Evolutionary conservation across 345 rosid species (phyloP).

Genomic region (Aquilaria sinensis): DNA sequence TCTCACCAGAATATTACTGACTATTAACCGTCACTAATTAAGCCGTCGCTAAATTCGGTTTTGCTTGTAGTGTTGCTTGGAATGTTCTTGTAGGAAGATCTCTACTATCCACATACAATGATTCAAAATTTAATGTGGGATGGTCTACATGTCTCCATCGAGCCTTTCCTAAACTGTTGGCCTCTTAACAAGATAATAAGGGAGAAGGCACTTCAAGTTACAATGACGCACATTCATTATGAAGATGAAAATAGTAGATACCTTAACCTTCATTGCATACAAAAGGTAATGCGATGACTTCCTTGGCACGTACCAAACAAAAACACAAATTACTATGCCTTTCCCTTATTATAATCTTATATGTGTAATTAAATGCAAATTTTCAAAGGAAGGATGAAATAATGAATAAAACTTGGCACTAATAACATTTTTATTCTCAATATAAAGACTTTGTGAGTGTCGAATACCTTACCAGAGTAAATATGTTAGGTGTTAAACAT

Average conservation of each 20-base stretch:
- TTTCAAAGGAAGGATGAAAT: too few species aligned
- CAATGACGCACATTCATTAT: constrained; percentile 56
- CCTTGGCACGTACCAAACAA: neutral
- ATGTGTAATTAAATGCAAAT: too few species aligned
- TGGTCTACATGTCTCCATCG: constrained; percentile 31
- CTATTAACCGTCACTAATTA: too few species aligned
- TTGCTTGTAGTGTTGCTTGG: too few species aligned
- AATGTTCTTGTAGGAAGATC: constrained; percentile 32
- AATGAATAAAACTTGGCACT: too few species aligned
- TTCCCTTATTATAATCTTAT: too few species aligned
- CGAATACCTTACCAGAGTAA: too few species aligned
- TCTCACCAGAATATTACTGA: too few species aligned
- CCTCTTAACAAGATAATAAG: constrained; percentile 41
- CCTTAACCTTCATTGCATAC: constrained; percentile 46
- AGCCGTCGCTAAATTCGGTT: too few species aligned
- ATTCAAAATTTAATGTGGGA: constrained; percentile 54
- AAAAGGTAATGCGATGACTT: constrained; percentile 31
- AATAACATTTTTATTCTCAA: too few species aligned
- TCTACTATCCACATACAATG: constrained; percentile 44
- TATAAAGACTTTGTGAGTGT: too few species aligned
- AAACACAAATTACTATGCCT: too few species aligned
- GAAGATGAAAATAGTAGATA: constrained; percentile 63
- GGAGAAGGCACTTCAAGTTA: constrained; percentile 36
- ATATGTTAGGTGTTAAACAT: constrained; percentile 34
- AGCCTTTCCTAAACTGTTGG: constrained; percentile 45